Conservation (phyloP, 768 basidiomycete species). For the Dioszegia crocea region DNA sequence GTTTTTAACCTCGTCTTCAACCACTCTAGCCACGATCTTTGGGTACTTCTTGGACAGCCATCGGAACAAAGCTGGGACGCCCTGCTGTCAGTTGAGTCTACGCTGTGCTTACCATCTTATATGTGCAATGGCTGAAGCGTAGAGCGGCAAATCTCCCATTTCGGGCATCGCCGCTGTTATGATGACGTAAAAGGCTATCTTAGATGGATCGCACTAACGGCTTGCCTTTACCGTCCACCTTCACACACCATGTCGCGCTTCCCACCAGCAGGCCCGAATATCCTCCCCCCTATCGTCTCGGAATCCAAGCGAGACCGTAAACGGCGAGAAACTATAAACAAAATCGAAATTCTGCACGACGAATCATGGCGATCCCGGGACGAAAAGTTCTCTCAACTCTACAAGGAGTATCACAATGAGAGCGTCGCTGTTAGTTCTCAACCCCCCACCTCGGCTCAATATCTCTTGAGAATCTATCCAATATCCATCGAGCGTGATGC, state of each 20-base stretch:
- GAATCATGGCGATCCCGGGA: constrained; percentile 50
- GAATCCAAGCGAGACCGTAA: constrained; percentile 52
- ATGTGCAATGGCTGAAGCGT: neutral
- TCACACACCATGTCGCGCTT: constrained; percentile 5
- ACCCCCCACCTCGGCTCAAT: constrained; percentile 43
- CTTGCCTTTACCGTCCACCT: neutral
- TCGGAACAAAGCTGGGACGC: constrained; percentile 95
- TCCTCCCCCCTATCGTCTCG: constrained; percentile 35
- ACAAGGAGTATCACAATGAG: constrained; percentile 46
- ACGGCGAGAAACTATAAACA: constrained; percentile 52
- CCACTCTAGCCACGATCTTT: constrained; percentile 69
- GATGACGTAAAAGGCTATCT: no score
- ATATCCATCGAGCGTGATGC: constrained; percentile 51
- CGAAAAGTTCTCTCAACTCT: constrained; percentile 47
- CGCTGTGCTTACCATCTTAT: neutral
- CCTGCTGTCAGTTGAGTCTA: constrained; percentile 54
- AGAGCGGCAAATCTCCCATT: constrained; percentile 3
- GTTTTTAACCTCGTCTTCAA: constrained; percentile 74
- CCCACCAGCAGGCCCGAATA: constrained; percentile 8
- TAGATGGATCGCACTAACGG: neutral
- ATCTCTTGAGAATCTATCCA: constrained; percentile 50
- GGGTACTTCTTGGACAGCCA: constrained; percentile 99
- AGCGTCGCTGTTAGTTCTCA: constrained; percentile 41
- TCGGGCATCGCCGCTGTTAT: neutral
- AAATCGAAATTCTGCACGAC: constrained; percentile 51